phyloP scores from a whole-genome alignment of 2,329 filamentous ascomycete species.

The Incumbomyces lentus region DNA sequence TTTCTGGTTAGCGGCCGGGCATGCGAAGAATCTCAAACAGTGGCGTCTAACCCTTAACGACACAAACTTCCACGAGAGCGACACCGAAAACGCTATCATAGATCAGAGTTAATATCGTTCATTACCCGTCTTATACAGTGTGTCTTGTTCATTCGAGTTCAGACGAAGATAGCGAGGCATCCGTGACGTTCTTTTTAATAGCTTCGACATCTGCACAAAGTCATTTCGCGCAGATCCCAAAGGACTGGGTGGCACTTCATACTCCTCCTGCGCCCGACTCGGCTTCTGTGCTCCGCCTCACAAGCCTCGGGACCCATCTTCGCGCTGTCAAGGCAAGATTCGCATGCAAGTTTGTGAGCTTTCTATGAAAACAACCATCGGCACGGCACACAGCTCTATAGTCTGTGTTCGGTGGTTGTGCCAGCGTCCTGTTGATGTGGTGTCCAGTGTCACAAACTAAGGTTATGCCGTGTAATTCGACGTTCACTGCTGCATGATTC shows the following conservation, averaged over 20 bases:
- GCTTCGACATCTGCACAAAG: conserved; percentile 1
- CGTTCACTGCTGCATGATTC: neutral
- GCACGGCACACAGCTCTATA: no score
- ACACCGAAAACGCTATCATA: neutral
- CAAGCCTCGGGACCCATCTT: no score
- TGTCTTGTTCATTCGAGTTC: neutral
- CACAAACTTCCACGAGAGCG: neutral
- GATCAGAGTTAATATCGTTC: no score
- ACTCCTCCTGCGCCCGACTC: neutral
- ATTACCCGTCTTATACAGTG: neutral
- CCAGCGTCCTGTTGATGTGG: no score
- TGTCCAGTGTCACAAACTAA: neutral
- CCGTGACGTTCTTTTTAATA: neutral
- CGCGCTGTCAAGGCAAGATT: no score
- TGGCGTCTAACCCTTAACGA: neutral
- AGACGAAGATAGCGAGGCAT: neutral
- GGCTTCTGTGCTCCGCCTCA: neutral
- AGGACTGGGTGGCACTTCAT: neutral
- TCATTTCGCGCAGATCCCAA: neutral
- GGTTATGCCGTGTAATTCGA: neutral
- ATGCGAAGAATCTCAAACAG: neutral
- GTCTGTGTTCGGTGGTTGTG: no score
- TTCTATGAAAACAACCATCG: no score
- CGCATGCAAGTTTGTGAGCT: no score
- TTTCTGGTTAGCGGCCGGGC: neutral